Evolutionary conservation across 2,329 filamentous ascomycete genomes (phyloP), one percentile per base, ranked within the genome.

Genomic region (Pseudonectria buxi): DNA sequence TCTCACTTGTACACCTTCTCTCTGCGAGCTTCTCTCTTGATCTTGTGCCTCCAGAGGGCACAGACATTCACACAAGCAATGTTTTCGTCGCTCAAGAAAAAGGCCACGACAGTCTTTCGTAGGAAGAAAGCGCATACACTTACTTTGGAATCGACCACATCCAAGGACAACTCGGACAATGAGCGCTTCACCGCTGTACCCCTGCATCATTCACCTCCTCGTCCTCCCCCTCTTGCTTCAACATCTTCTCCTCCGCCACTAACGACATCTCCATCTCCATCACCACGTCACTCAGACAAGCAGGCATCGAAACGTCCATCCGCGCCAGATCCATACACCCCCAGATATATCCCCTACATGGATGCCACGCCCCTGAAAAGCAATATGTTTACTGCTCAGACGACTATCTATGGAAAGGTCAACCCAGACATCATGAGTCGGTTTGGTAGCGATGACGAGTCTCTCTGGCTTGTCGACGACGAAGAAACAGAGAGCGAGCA

Each of bases 381-480:
- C 38, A 53, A 50, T 36, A 59, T 58, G 52, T 48, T 53, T 18
- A 49, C 44, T 10, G 26, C 43, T 5, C 37, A 43, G 12, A 37
- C 47, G 16, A 43, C 44, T 10, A 35, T 55, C 14, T 61, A 63
- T 30, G 52, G 54, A 7, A 44, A 45, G 6, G 39, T 61, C 14
- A 61, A 51, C 30, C 46, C 55, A 5, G 49, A 49, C 12, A 57
- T 60, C 11, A 51, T 59, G 39, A 43, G 44, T 12, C 51, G 50
- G 2, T 61, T 59, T 28, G 55, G 49, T 12, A 47, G 46, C n/a
- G 57, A 62, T 6, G 44, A 51, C 12, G 48, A 51, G n/a, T 54
- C 44, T 18, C 49, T 51, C 26, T 55, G 43, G 53, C 51, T 50
- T 5, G 49, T 54, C 4, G 54, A 58, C 30, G 55, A 58, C 26